phyloP scores from a whole-genome alignment of 306 rosid species.

The Medicago arabica region DNA sequence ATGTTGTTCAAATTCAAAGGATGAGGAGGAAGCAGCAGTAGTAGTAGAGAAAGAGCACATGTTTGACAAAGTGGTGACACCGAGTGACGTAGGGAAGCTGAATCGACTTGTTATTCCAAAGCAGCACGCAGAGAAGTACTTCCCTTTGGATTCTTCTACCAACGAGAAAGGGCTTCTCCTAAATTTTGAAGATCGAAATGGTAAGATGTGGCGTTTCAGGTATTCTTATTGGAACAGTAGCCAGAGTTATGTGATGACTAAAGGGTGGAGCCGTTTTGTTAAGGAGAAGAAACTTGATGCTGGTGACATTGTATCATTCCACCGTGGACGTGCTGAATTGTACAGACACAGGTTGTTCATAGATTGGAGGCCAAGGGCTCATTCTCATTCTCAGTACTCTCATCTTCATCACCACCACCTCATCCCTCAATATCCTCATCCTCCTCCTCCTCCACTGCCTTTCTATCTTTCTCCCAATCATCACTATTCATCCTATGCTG shows the following conservation, averaged over 20 bases:
- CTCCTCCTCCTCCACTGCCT: background rate
- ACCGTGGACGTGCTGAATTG: conserved; percentile 66
- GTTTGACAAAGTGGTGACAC: conserved; percentile 90
- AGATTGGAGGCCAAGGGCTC: conserved; percentile 57
- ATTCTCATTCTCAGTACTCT: background rate
- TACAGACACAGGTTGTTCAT: conserved; percentile 63
- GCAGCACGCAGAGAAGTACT: conserved; percentile 80
- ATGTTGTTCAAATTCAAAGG: background rate
- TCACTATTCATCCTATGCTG: background rate
- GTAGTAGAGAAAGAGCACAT: conserved; percentile 70
- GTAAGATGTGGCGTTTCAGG: conserved; percentile 81
- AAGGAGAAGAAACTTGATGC: conserved; percentile 88
- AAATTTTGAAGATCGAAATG: conserved; percentile 70
- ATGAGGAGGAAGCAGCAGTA: background rate
- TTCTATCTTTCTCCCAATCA: conserved; percentile 7
- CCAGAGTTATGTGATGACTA: conserved; percentile 94
- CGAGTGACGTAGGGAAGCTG: conserved; percentile 89
- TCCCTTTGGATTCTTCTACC: conserved; percentile 70
- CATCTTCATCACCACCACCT: background rate
- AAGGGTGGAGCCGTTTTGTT: conserved; percentile 93
- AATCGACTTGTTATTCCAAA: conserved; percentile 85
- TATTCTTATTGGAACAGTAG: conserved; percentile 92
- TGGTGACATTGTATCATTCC: conserved; percentile 80
- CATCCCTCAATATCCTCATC: background rate
- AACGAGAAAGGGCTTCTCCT: conserved; percentile 82